Conservation (phyloP, 495 filamentous ascomycete genomes). For the Penicillium parvum region DNA sequence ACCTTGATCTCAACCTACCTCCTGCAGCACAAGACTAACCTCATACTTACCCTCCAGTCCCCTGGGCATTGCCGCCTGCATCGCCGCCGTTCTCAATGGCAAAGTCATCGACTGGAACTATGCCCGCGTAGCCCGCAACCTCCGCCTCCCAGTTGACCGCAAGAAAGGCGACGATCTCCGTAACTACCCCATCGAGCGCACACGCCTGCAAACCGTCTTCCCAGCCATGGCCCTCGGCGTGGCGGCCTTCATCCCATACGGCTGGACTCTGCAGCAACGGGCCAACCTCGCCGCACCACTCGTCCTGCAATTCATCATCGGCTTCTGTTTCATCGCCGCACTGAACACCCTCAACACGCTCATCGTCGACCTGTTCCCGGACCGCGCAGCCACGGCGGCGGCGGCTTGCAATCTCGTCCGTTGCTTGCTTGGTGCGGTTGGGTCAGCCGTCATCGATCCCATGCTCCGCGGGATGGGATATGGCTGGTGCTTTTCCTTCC, state of each 20-base stretch:
- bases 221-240: constrained; percentile 30
- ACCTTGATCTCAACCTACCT: no score
- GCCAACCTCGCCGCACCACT: constrained; percentile 33
- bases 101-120: constrained; percentile 44
- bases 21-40: no score
- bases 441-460: constrained; percentile 48
- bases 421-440: constrained; percentile 59
- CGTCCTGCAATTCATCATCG: constrained; percentile 29
- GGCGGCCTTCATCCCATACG: constrained; percentile 38
- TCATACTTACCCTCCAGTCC: no score
- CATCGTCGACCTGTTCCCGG: constrained; percentile 59
- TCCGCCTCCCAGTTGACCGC: constrained; percentile 32
- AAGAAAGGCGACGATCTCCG: constrained; percentile 38
- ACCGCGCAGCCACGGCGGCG: constrained; percentile 52
- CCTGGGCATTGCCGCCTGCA: constrained; percentile 10
- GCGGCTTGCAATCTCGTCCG: constrained; percentile 64
- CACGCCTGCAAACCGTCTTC: constrained; percentile 34
- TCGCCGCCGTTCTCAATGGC: constrained; percentile 33
- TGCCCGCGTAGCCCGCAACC: constrained; percentile 30
- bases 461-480: constrained; percentile 56
- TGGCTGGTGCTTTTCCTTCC: constrained; percentile 61
- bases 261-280: constrained; percentile 42
- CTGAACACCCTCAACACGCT: constrained; percentile 42
- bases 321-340: constrained; percentile 30
- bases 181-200: constrained; percentile 42